Conservation (phyloP, 73 alveolate species). For the Loxodes magnus region DNA sequence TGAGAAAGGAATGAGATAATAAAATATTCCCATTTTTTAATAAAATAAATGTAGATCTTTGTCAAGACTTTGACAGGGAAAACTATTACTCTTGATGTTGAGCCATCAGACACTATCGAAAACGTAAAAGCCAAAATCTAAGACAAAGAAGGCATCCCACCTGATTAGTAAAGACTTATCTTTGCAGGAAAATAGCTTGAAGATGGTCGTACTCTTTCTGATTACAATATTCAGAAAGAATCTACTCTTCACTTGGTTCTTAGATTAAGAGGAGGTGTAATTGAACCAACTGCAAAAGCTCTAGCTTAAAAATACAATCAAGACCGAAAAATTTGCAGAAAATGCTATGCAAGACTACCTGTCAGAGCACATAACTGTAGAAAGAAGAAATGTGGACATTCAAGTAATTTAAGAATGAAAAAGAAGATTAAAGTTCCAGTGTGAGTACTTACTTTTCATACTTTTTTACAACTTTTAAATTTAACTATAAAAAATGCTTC, state of each 20-base stretch:
- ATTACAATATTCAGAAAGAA: conserved; percentile 49
- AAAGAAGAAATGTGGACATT: no score
- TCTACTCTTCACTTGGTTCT: conserved; percentile 50
- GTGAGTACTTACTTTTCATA: no score
- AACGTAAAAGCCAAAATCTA: conserved; percentile 47
- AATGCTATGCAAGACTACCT: conserved; percentile 38
- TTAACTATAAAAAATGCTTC: no score
- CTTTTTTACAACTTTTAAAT: no score
- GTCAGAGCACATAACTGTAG: no score
- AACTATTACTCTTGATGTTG: conserved; percentile 52
- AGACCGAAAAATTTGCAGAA: conserved; percentile 39
- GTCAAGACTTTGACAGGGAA: conserved; percentile 49
- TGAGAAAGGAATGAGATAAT: no score
- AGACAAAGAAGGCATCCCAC: conserved; percentile 63
- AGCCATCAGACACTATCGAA: conserved; percentile 46
- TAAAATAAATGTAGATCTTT: conserved; percentile 34
- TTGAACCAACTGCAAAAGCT: conserved; percentile 40
- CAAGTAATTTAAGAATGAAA: no score
- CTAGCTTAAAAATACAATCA: conserved; percentile 30
- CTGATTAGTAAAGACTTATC: conserved; percentile 46
- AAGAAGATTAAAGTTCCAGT: no score
- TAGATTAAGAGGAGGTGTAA: conserved; percentile 54
- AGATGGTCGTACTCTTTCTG: conserved; percentile 50
- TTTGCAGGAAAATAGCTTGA: conserved; percentile 52
- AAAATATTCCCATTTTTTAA: no score